Percentiles rank a stretch among this genome's conserved stretches.
Evolutionary conservation across 257 asterid species (phyloP).

Genomic region (Ilex asprella): DNA sequence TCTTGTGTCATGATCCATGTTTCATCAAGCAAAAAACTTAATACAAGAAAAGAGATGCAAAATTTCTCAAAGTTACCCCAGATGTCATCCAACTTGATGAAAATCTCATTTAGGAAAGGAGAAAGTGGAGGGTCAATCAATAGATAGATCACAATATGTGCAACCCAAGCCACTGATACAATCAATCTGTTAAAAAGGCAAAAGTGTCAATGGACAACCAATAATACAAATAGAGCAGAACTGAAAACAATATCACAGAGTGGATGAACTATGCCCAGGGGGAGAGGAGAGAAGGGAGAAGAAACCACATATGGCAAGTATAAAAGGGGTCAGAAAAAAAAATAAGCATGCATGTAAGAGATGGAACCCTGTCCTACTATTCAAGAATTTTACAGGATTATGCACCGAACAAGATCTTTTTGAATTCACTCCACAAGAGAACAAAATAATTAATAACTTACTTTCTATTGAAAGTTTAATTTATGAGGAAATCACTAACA

Average conservation of each 20-base stretch:
- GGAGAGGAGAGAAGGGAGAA: background rate
- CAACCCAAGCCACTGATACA: slow-evolving; percentile 94
- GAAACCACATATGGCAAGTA: background rate
- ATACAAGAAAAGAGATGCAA: background rate
- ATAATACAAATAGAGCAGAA: background rate
- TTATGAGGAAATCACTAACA: no score
- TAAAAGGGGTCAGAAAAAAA: background rate
- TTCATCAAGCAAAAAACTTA: slow-evolving; percentile 11
- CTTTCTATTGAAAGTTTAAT: no score
- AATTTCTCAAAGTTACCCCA: slow-evolving; percentile 59
- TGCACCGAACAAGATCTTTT: no score
- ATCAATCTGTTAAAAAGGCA: slow-evolving; percentile 57
- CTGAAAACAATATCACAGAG: background rate
- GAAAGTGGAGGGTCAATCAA: slow-evolving; percentile 91
- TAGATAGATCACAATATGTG: slow-evolving; percentile 89
- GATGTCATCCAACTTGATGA: slow-evolving; percentile 79
- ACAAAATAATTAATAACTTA: no score
- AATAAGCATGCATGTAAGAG: background rate
- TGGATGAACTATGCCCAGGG: background rate
- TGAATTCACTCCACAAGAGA: no score
- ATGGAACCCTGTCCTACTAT: no score
- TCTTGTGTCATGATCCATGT: slow-evolving; percentile 10
- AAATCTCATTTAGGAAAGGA: slow-evolving; percentile 79
- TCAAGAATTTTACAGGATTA: no score
- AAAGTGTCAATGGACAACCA: background rate